phyloP scores from a whole-genome alignment of 768 basidiomycete genomes.

The Boletus bicolor region DNA sequence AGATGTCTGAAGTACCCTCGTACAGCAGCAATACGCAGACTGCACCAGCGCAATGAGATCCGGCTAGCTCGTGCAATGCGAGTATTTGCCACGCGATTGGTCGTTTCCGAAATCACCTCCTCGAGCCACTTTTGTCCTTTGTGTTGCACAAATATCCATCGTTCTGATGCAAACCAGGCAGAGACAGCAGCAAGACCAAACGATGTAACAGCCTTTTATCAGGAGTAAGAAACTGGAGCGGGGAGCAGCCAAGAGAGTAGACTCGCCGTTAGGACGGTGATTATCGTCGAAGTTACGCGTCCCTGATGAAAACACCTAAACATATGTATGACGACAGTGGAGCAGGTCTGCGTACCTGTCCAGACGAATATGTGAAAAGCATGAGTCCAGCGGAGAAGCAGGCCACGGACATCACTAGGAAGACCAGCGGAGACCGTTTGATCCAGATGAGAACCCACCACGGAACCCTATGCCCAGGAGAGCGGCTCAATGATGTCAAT shows the following conservation, averaged over 20 bases:
- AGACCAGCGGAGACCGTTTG: constrained; percentile 78
- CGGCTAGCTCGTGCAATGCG: constrained; percentile 25
- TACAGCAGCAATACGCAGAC: constrained; percentile 13
- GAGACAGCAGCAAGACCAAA: constrained; percentile 50
- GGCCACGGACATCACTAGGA: constrained; percentile 79
- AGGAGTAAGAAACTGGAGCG: constrained; percentile 5
- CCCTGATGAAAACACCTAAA: constrained; percentile 40
- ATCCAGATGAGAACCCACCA: constrained; percentile 78
- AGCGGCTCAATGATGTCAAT: constrained; percentile 39
- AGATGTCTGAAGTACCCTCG: constrained; percentile 25
- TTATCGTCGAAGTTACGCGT: constrained; percentile 60
- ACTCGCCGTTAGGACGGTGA: constrained; percentile 64
- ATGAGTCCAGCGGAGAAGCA: constrained; percentile 79
- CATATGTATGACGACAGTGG: constrained; percentile 21
- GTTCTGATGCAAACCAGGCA: constrained; percentile 51
- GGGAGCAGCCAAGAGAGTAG: not conserved
- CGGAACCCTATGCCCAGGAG: constrained; percentile 52
- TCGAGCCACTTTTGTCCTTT: constrained; percentile 52
- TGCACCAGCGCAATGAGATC: constrained; percentile 28
- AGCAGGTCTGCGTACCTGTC: constrained; percentile 46
- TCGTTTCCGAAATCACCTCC: constrained; percentile 37
- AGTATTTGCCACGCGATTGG: constrained; percentile 26
- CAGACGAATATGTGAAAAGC: constrained; percentile 72
- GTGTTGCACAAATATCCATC: constrained; percentile 46
- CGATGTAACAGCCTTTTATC: constrained; percentile 34